Evolutionary conservation across 2,329 filamentous ascomycete genomes (phyloP).

Genomic region (Xylaria sp.): DNA sequence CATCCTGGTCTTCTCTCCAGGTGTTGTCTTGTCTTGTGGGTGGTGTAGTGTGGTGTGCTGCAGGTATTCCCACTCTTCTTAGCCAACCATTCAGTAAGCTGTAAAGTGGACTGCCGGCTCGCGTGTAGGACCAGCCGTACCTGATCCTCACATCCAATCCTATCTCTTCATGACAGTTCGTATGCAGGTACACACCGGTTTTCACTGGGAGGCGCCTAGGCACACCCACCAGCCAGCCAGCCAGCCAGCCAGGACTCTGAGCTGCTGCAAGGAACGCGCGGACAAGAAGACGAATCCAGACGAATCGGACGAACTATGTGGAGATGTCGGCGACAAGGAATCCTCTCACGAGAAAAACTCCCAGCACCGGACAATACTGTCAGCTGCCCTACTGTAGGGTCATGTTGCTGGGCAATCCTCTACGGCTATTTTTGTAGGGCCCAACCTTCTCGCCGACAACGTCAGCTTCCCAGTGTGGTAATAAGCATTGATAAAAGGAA

Average conservation of each 20-base stretch:
- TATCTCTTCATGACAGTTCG: conserved; percentile 7
- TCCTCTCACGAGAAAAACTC: no score
- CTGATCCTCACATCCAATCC: conserved; percentile 7
- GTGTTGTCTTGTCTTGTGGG: no score
- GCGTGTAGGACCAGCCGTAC: not conserved
- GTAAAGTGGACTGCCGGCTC: not conserved
- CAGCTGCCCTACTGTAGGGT: no score
- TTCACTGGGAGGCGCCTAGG: not conserved
- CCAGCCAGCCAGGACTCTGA: not conserved
- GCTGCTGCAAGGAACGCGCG: conserved; percentile 21
- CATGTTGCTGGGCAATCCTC: conserved; percentile 12
- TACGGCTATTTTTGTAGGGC: conserved; percentile 14
- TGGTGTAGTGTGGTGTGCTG: no score
- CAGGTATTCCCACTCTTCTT: not conserved
- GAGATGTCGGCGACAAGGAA: conserved; percentile 18
- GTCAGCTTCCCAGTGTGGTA: conserved; percentile 3
- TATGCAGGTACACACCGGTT: conserved; percentile 25
- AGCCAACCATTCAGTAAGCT: conserved; percentile 5
- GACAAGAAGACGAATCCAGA: conserved; percentile 13
- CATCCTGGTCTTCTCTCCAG: no score
- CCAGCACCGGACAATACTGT: no score
- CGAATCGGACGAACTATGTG: conserved; percentile 24
- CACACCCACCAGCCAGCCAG: no score
- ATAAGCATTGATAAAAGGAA: not conserved
- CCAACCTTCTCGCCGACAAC: not conserved